Evolutionary conservation across 768 basidiomycete species (phyloP), one percentile per base, ranked within the genome.

Genomic region (Tylopilus vinaceipallidus): DNA sequence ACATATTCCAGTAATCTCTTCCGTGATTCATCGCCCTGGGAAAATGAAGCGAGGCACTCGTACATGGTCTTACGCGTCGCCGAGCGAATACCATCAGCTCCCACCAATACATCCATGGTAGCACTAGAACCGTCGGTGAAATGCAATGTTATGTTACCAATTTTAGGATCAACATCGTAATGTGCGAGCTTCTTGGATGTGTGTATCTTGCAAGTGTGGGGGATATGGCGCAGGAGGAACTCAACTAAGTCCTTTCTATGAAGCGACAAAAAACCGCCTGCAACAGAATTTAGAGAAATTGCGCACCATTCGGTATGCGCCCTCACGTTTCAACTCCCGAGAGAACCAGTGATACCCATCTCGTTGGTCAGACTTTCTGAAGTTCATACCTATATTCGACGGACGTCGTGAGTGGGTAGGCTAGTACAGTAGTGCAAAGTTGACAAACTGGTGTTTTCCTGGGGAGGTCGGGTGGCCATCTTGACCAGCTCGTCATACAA

Each of bases 1-100:
- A 65, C 53, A 13, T 58, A 66, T 26, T 53, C 49, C 13, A 55
- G 30, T 14, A 66, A 36, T 36, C 14, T 39, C 19, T 51, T 49
- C 35, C 32, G 43, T 14, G 38, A 53, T 8, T 39, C 38, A 8
- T 53, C 49, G 13, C 56, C 47, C 34, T 2, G 16, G 7, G 27
- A 14, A 12, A 33, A 38, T 7, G 53, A 53, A 23, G 56, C 62
- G 4, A 62, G 39, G 2, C 45, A 43, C 37, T 48, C 30, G 24
- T 66, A 62, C 57, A 73, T 62, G 13, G 52, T 54, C 24, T 41
- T 56, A 33, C 72, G 64, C 8, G 64, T 60, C 22, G 56, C 61
- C 1, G 75, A 77, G 19, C 61, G 71, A 47, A 77, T 62, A 2
- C 76, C 77, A 49, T 78, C 77, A 5, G 71, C 65, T 2, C 72